Evolutionary conservation across 2,329 filamentous ascomycete species (phyloP).

Genomic region (Raffaelea arxii): DNA sequence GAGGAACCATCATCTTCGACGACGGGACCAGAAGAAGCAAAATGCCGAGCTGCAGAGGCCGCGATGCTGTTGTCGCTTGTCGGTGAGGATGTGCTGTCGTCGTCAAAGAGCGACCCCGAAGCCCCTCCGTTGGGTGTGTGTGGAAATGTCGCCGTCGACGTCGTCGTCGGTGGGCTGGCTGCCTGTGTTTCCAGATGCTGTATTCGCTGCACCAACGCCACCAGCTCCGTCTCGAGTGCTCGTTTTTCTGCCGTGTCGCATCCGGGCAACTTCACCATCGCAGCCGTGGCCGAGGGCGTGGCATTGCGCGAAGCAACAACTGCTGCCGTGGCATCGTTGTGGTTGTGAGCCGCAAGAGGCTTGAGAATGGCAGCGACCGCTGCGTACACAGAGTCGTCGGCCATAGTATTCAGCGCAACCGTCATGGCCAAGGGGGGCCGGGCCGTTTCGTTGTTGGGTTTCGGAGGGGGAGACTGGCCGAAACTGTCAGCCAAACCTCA

Average conservation of each 20-base stretch:
- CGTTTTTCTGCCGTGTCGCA: slow-evolving; percentile 65
- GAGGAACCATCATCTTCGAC: too few species aligned
- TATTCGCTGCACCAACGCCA: slow-evolving; percentile 66
- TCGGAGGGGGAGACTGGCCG: too few species aligned
- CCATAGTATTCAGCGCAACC: slow-evolving; percentile 14
- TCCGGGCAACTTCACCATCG: slow-evolving; percentile 64
- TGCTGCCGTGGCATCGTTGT: slow-evolving; percentile 12
- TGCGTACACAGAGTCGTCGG: slow-evolving; percentile 18
- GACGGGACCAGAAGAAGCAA: slow-evolving; percentile 15
- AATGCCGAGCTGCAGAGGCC: slow-evolving; percentile 14
- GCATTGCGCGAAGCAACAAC: slow-evolving; percentile 17
- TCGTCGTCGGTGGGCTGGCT: slow-evolving; percentile 1
- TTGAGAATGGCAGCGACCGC: slow-evolving; percentile 21
- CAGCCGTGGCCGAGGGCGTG: slow-evolving; percentile 18
- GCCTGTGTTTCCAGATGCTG: slow-evolving; percentile 76
- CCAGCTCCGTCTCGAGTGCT: slow-evolving; percentile 72
- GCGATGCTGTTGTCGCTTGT: slow-evolving; percentile 19
- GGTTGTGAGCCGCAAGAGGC: slow-evolving; percentile 19
- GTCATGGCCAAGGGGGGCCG: slow-evolving; percentile 9
- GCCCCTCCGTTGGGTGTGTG: slow-evolving; percentile 78
- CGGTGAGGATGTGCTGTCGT: slow-evolving; percentile 36
- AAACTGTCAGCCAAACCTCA: too few species aligned
- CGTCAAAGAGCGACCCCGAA: slow-evolving; percentile 52
- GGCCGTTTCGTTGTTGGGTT: too few species aligned
- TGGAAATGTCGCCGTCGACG: slow-evolving; percentile 51